A percentile compares a stretch with the other conserved stretches of the same genome.
These are phyloP conservation scores for Lepiota brunneoincarnata DNA, from an alignment of 768 basidiomycete genomes.

Conservation along the genomic window DNA sequence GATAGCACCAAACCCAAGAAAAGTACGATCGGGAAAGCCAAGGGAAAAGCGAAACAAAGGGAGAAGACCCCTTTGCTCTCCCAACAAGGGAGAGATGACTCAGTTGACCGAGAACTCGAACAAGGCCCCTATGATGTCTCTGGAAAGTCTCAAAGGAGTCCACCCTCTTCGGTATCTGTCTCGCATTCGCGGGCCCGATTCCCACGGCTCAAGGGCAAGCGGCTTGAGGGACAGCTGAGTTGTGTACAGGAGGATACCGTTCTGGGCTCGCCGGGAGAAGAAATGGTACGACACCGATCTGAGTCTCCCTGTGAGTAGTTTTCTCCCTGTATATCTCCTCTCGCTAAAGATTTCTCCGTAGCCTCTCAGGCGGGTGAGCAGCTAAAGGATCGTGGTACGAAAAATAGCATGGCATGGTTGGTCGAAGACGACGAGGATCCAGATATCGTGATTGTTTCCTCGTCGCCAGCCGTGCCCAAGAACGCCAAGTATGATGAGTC, in stretches of 20 bases:
- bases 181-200: background rate
- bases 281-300: background rate
- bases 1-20: background rate
- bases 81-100: slow-evolving; percentile 46
- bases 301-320: slow-evolving; percentile 1
- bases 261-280: background rate
- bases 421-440: slow-evolving; percentile 60
- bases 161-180: background rate
- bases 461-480: slow-evolving; percentile 37
- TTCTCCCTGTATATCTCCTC: background rate
- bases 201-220: background rate
- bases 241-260: background rate
- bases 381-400: slow-evolving; percentile 8
- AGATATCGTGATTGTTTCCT: slow-evolving; percentile 54
- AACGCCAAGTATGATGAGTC: slow-evolving; percentile 19
- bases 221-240: background rate
- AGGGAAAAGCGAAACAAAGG: slow-evolving; percentile 27
- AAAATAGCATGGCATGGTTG: slow-evolving; percentile 61
- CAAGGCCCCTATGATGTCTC: slow-evolving; percentile 25
- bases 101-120: slow-evolving; percentile 56
- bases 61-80: slow-evolving; percentile 7
- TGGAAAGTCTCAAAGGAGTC: background rate
- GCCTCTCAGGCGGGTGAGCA: slow-evolving; percentile 3
- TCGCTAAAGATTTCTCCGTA: background rate
- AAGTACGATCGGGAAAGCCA: slow-evolving; percentile 23